Base-by-base conservation (phyloP, 2,329 filamentous ascomycete species). In the Aspergillus sp. region DNA sequence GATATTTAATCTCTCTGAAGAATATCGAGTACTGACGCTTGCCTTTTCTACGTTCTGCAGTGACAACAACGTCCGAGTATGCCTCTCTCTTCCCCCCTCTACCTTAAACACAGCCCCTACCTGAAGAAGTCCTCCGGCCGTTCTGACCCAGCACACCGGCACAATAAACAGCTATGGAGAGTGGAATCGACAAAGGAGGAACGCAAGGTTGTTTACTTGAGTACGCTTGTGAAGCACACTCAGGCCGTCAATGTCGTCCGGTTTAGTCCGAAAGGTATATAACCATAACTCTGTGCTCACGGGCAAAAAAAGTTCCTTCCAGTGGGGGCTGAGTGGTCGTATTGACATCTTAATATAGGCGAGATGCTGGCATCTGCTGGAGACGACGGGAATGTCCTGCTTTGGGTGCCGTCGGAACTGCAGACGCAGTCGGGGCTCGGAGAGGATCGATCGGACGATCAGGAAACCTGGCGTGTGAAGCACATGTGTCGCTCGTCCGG, bases 221-320 rank as follows among this genome's bases (percentile, higher is more conserved):
- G 89, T 9, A 96, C 91, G 2, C 79, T 98, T 46, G 77, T 83
- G 51, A 96, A 95, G 66, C 93, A 98, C 69, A 94, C 90, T 26
- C 91, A 97, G 68, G 89, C 93, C 40, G 93, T 98, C 59, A 98
- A 98, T 73, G 93, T 98, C 35, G 93, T 98, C 44, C 82, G 93
- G 60, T 98, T 93, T 82, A 87, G 88, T 59, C 93, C 93, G 27
- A 87, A 88, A 78, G 91, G 90, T 94, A 76, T 48, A 47, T 48
- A 44, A 19, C 19, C 19, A 19, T 2, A 19, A 19, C 19, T 19
- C 19, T 19, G 19, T 19, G 19, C 19, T 19, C 19, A 19, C 19
- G 19, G 19, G 19, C 19, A 1, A 19, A 19, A 19, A 19, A 19
- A 19, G 19, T 19, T 19, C 19, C 19, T 19, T 19, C 19, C 19